Conservation (phyloP, 768 basidiomycete species). For the Tephrocybe sp. region DNA sequence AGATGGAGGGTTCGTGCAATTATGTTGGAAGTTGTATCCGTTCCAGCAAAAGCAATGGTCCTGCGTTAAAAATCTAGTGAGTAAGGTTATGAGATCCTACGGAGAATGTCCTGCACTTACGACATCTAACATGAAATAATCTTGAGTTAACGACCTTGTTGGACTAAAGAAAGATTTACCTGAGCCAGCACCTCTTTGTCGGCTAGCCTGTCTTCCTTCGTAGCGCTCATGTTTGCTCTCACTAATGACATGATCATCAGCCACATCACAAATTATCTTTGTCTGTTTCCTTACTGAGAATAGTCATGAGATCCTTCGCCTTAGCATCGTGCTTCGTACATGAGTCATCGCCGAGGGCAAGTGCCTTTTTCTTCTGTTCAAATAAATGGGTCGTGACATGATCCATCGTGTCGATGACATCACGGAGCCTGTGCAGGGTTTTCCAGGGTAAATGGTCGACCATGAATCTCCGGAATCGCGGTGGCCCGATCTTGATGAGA, state of each 20-base stretch:
- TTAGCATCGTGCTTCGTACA: slow-evolving; percentile 27
- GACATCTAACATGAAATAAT: slow-evolving; percentile 8
- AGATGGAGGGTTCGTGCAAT: slow-evolving; percentile 33
- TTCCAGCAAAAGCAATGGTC: slow-evolving; percentile 32
- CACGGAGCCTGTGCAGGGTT: slow-evolving; percentile 22
- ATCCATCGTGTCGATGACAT: slow-evolving; percentile 32
- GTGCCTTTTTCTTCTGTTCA: slow-evolving; percentile 29
- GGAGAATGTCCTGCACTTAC: slow-evolving; percentile 2
- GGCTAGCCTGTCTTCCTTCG: slow-evolving; percentile 27
- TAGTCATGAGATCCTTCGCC: slow-evolving; percentile 29
- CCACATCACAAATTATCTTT: not conserved
- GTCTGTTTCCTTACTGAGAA: slow-evolving; percentile 18
- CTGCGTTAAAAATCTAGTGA: slow-evolving; percentile 8
- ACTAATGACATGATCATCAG: slow-evolving; percentile 18
- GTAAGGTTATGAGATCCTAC: too few relatives aligned
- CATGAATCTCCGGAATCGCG: slow-evolving; percentile 29
- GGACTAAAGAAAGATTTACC: slow-evolving; percentile 13
- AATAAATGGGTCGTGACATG: slow-evolving; percentile 29
- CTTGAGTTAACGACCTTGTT: not conserved
- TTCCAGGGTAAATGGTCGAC: slow-evolving; percentile 23
- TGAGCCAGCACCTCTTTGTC: slow-evolving; percentile 34
- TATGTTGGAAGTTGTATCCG: slow-evolving; percentile 43
- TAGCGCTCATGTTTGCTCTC: slow-evolving; percentile 29
- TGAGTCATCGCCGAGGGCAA: slow-evolving; percentile 22
- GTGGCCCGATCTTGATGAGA: slow-evolving; percentile 27